Percentiles rank a stretch among this genome's conserved stretches.
Evolutionary conservation across 306 rosid species (phyloP).

Genomic region (Lotus japonicus): DNA sequence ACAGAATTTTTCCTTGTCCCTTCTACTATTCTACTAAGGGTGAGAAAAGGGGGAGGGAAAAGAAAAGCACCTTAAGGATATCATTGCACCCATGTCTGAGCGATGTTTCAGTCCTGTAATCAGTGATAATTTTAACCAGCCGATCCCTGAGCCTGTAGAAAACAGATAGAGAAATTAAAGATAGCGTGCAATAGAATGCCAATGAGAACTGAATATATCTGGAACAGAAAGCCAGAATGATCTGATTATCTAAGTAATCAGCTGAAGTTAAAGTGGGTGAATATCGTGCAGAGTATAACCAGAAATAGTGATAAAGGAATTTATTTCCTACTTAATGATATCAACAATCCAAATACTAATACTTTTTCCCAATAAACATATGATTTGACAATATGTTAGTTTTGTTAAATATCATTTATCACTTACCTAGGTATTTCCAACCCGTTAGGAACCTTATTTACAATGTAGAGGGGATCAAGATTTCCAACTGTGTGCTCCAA

Average conservation of each 20-base stretch:
- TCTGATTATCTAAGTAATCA: background rate
- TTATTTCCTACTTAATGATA: background rate
- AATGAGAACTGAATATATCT: background rate
- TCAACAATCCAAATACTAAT: background rate
- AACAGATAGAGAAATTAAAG: constrained; percentile 9
- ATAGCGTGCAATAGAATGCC: background rate
- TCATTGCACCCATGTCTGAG: constrained; percentile 96
- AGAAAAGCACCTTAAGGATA: constrained; percentile 73
- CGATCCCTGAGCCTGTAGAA: constrained; percentile 84
- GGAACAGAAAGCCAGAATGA: constrained; percentile 12
- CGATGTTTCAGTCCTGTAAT: constrained; percentile 95
- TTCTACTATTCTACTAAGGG: background rate
- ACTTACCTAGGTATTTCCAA: constrained; percentile 91
- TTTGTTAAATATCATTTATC: constrained; percentile 3
- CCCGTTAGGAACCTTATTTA: constrained; percentile 93
- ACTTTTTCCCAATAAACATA: too few species aligned
- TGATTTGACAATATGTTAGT: background rate
- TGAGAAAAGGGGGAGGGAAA: background rate
- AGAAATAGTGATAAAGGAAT: background rate
- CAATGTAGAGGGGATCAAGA: constrained; percentile 63
- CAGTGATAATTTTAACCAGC: constrained; percentile 82
- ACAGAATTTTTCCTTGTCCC: background rate
- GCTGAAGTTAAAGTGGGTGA: background rate
- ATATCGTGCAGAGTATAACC: background rate
- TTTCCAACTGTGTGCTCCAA: constrained; percentile 98